Evolutionary conservation across 129 eudicot genomes (phyloP), one percentile per base, ranked within the genome.

Genomic region (Saposhnikovia divaricata): DNA sequence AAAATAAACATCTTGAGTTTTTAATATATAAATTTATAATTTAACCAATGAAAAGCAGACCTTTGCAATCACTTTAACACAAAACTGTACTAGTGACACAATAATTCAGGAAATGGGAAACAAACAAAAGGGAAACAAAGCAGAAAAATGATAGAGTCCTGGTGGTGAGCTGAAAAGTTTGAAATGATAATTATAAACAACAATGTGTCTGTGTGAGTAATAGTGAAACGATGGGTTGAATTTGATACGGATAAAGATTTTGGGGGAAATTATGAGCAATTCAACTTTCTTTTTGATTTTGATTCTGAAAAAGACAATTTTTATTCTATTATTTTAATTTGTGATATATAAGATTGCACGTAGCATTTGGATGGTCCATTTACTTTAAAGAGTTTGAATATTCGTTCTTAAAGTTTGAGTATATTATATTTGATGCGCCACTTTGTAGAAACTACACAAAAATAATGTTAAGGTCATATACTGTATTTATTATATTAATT

Each of bases 111-210:
- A 3, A 0, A 23, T n/a, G 31, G 13, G 69, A 69, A 69, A 69
- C 74, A 69, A 68, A 68, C 73, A 68, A 68, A 66, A 66, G 18
- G 42, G 42, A 66, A 28, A 66, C 3, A 55, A 68, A 38, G 74
- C 74, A 28, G 40, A 34, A 18, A 31, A 69, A 69, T 69, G 44
- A 69, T 69, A 34, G 74, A 69, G 69, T 61, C 34, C 74, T 69
- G 10, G 40, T 69, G 74, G 40, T 69, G 74, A 69, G 74, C 74
- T 69, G 43, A 34, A 69, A 69, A 69, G 74, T 69, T 69, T 69
- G 44, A 69, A 28, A n/a, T 61, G 69, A 61, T 61, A 61, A 61
- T 69, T 34, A 69, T 34, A 13, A 66, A 28, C 39, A 16, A 69
- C 42, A 14, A 68, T 31, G 42, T 68, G 23, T 68, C 39, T 68